phyloP scores from a whole-genome alignment of 192 early-diverging fungal genomes.

The Phycomyces blakesleeanus region DNA sequence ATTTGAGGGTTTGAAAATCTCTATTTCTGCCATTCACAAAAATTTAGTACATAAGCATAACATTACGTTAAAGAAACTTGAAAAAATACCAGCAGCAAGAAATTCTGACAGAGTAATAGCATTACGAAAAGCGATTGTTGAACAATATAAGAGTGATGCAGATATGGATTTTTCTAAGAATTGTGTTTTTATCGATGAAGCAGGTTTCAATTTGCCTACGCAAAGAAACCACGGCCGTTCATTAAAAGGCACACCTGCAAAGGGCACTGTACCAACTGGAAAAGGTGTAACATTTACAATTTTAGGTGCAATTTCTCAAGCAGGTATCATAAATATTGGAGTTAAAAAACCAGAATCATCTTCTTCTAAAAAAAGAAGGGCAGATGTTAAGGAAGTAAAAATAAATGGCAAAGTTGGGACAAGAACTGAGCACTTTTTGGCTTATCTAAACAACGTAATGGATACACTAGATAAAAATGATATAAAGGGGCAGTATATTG shows the following conservation, averaged over 20 bases:
- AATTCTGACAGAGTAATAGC: constrained; percentile 17
- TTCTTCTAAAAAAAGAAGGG: no score
- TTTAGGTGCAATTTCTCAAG: no score
- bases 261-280: constrained; percentile 21
- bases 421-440: no score
- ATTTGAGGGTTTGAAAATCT: constrained; percentile 15
- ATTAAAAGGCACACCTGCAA: constrained; percentile 21
- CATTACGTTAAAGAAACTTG: constrained; percentile 22
- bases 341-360: no score
- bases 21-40: constrained; percentile 23
- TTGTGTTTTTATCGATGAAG: constrained; percentile 34
- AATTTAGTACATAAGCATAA: constrained; percentile 23
- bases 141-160: constrained; percentile 12
- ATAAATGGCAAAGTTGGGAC: no score
- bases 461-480: no score
- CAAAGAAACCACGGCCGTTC: constrained; percentile 19
- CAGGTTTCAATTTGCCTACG: constrained; percentile 31
- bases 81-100: constrained; percentile 27
- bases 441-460: no score
- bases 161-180: constrained; percentile 19
- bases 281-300: constrained; percentile 28
- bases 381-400: no score
- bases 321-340: no score
- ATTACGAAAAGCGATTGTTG: constrained; percentile 14
- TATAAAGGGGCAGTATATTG: no score